Conservation (phyloP, 2,329 filamentous ascomycete species). For the Colletotrichum sp. region DNA sequence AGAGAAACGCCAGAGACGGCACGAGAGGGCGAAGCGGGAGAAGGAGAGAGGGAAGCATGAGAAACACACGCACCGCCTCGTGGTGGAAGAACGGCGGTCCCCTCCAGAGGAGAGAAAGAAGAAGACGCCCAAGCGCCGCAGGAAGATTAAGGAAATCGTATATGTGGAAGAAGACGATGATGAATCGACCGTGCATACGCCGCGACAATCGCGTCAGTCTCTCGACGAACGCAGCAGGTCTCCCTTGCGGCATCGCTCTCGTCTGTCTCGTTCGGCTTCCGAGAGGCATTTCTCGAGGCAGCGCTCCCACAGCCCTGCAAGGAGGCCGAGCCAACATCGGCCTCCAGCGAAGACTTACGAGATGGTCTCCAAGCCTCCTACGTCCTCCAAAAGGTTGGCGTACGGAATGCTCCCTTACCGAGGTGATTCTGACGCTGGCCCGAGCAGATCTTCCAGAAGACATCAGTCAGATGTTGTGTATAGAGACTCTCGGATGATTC, state of each 20-base stretch:
- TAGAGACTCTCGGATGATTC: neutral
- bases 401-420: neutral
- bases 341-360: neutral
- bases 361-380: neutral
- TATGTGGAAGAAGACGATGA: constrained; percentile 14
- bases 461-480: constrained; percentile 10
- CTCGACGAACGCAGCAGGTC: constrained; percentile 7
- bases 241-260: constrained; percentile 13
- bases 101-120: constrained; percentile 14
- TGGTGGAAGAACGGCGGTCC: constrained; percentile 19
- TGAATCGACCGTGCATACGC: neutral
- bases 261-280: constrained; percentile 14
- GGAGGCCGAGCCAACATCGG: constrained; percentile 4
- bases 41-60: neutral
- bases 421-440: neutral
- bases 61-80: neutral
- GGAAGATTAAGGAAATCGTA: constrained; percentile 10
- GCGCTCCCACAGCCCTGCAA: constrained; percentile 1
- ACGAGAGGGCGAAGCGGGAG: neutral
- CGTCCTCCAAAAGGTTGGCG: constrained; percentile 4
- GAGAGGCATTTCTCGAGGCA: constrained; percentile 11
- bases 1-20: constrained; percentile 26
- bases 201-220: neutral
- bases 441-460: constrained; percentile 1
- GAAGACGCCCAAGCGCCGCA: constrained; percentile 1